A percentile compares a stretch with the other conserved stretches of the same genome.
phyloP scores from a whole-genome alignment of 2,329 filamentous ascomycete species.

The Metarhizium sp. region DNA sequence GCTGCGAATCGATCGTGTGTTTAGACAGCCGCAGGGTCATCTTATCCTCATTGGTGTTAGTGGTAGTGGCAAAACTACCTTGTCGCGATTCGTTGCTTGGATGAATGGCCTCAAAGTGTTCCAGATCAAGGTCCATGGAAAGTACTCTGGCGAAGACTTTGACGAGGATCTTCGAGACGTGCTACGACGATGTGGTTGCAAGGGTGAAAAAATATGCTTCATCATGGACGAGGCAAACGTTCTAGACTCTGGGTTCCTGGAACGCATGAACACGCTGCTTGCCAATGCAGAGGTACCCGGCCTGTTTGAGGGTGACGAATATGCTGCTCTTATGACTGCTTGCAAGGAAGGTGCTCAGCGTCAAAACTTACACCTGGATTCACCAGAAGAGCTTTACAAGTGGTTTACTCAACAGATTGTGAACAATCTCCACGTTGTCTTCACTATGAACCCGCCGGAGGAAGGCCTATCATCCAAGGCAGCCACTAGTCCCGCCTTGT shows the following conservation, averaged over 20 bases:
- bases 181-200: constrained; percentile 86
- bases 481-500: constrained; percentile 92
- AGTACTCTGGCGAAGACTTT: constrained; percentile 96
- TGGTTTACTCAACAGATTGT: constrained; percentile 99
- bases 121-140: constrained; percentile 99
- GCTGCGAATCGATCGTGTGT: constrained; percentile 94
- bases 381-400: constrained; percentile 98
- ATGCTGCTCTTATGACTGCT: constrained; percentile 95
- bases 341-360: constrained; percentile 97
- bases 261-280: constrained; percentile 97
- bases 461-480: constrained; percentile 92
- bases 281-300: constrained; percentile 99
- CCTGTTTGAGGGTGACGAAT: constrained; percentile 97
- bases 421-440: constrained; percentile 97
- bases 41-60: constrained; percentile 97
- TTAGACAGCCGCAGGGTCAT: constrained; percentile 96
- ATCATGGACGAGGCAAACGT: constrained; percentile 99
- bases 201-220: constrained; percentile 99
- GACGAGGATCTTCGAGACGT: constrained; percentile 95
- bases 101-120: constrained; percentile 99
- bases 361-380: constrained; percentile 90
- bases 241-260: constrained; percentile 93
- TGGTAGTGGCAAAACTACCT: constrained; percentile 94
- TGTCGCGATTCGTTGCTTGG: constrained; percentile 98
- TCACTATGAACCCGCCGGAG: constrained; percentile 99